These are phyloP conservation scores for Blastocystis sp. DNA, from an alignment of 352 stramenopile genomes.

Conservation along the genomic window DNA sequence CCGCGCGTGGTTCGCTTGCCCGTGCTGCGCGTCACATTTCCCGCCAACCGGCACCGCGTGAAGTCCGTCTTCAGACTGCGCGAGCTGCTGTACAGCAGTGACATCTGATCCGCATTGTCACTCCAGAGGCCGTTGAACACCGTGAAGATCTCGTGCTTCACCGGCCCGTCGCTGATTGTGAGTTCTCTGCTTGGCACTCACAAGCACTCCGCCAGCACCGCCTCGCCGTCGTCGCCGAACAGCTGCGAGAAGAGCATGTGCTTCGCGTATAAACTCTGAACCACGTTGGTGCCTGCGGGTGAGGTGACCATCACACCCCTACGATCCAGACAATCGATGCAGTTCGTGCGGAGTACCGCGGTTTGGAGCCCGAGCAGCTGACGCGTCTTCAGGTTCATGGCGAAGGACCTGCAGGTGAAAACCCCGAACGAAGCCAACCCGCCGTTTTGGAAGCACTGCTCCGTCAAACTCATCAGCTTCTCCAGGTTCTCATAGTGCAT, in stretches of 20 bases:
- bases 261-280: constrained; percentile 87
- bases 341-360: constrained; percentile 90
- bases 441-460: constrained; percentile 73
- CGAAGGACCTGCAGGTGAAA: constrained; percentile 77
- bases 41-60: constrained; percentile 86
- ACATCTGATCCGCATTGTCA: constrained; percentile 71
- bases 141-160: not conserved
- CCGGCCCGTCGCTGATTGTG: not conserved
- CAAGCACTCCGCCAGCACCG: constrained; percentile 73
- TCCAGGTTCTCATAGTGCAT: constrained; percentile 86
- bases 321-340: constrained; percentile 94
- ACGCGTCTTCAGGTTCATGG: not conserved
- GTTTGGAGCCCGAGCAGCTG: constrained; percentile 76
- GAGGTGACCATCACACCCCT: not conserved
- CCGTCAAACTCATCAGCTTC: constrained; percentile 77
- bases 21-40: constrained; percentile 79
- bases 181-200: not conserved
- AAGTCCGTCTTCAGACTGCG: constrained; percentile 92
- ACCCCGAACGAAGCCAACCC: constrained; percentile 76
- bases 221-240: constrained; percentile 72
- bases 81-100: constrained; percentile 78
- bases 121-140: not conserved
- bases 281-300: constrained; percentile 82
- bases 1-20: constrained; percentile 86
- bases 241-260: constrained; percentile 82